Base-by-base conservation (phyloP, 345 rosid genomes). In the Acer saccharum region DNA sequence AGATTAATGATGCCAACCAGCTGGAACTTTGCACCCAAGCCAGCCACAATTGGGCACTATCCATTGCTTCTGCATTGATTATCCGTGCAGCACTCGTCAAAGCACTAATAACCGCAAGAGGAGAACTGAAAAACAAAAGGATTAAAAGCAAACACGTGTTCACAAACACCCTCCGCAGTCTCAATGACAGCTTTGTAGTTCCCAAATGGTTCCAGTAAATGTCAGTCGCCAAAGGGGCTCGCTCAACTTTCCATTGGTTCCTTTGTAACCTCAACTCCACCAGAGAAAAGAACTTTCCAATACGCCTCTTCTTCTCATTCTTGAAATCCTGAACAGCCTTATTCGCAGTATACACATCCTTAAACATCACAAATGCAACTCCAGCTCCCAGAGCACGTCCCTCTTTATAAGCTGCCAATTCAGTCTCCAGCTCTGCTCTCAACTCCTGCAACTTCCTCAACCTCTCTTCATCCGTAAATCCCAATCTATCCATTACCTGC, bases 151-250 rank as follows among this genome's bases (percentile, higher is more conserved):
- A 88, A 86, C 97, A 94, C 0, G 95, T 84, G 80, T 94, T 96
- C 32, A 94, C 98, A 84, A 90, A 79, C 78, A 92, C 90, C 77
- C 98, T 89, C 75, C 95, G 81, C 39, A 90, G 68, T 60, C 82
- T 90, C 76, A 91, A 78, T 2, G 97, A 95, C 48, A 89, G 70
- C 80, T 94, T 94, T 41, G 99, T 87, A 29, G 90, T 78, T 57
- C 99, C 99, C 87, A 96, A 81, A 90, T 96, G 90, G 72, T 92
- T 96, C 99, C 99, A 94, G 79, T 96, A 94, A 58, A 96, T 96
- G 80, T 96, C 99, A 20, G 98, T 85, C 18, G 99, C 98, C 82
- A 94, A 82, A 0, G 98, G 98, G 10, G 99, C 98, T 84, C 98
- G 88, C 63, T 94, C 98, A 6, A 96, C 98, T 88, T 90, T 96